Evolutionary conservation across 345 rosid genomes (phyloP).

Genomic region (Syzygium aqueum): DNA sequence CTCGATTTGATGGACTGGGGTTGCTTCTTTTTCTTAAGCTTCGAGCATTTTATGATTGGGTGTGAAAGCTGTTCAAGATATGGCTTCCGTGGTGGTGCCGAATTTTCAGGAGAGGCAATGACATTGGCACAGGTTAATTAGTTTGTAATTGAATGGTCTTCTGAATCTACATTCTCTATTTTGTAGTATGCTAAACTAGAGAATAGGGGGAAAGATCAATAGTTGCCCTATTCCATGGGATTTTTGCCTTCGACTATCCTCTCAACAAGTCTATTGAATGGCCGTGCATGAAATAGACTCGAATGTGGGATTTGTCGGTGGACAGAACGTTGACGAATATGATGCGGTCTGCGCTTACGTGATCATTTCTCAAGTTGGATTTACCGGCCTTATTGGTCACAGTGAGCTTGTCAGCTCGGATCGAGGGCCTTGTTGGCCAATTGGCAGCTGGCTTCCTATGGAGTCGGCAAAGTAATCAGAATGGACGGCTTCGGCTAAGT

Average conservation of each 20-base stretch:
- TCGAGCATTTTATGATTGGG: background rate
- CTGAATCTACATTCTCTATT: background rate
- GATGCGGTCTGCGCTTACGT: background rate
- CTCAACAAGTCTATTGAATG: too few relatives aligned
- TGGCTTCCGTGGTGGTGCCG: background rate
- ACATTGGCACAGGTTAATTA: background rate
- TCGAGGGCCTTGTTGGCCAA: too few relatives aligned
- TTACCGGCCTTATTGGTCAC: background rate
- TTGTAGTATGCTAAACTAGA: background rate
- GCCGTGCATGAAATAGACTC: too few relatives aligned
- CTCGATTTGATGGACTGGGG: background rate
- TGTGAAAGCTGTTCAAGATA: background rate
- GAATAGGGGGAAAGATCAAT: too few relatives aligned
- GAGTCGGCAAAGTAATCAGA: background rate
- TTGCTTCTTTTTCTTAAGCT: background rate
- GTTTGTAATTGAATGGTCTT: background rate
- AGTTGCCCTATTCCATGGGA: too few relatives aligned
- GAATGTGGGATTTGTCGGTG: too few relatives aligned
- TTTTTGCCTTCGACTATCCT: too few relatives aligned
- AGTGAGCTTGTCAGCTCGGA: too few relatives aligned
- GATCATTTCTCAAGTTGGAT: background rate
- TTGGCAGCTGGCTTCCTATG: too few relatives aligned
- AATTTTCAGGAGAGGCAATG: background rate
- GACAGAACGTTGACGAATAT: background rate
- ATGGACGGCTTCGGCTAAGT: background rate